Conservation (phyloP, 352 stramenopile species). For the Globisporangium uncinulatum region DNA sequence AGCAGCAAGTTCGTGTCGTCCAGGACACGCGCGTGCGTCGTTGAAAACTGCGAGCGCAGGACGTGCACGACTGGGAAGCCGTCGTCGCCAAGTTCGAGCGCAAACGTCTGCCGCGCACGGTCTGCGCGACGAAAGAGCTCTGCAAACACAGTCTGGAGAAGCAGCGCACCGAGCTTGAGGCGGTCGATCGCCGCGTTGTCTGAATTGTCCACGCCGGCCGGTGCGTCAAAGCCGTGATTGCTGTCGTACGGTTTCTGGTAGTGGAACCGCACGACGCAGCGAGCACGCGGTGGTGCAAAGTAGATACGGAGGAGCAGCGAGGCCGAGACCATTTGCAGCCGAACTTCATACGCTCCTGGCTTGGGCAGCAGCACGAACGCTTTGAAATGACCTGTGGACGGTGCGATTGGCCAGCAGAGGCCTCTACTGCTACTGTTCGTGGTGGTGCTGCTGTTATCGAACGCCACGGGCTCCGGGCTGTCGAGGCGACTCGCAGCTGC, state of each 20-base stretch:
- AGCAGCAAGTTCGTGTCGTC: slow-evolving; percentile 48
- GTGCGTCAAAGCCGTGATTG: slow-evolving; percentile 51
- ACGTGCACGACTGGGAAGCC: slow-evolving; percentile 44
- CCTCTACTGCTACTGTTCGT: background rate
- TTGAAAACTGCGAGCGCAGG: slow-evolving; percentile 45
- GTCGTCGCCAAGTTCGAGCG: slow-evolving; percentile 43
- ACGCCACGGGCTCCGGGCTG: background rate
- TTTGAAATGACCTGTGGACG: slow-evolving; percentile 42
- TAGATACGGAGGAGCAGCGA: slow-evolving; percentile 26
- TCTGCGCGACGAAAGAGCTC: slow-evolving; percentile 46
- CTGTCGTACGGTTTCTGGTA: slow-evolving; percentile 55
- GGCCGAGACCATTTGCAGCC: slow-evolving; percentile 12
- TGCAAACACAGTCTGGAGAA: slow-evolving; percentile 53
- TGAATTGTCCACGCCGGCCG: slow-evolving; percentile 42
- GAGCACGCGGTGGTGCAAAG: slow-evolving; percentile 23
- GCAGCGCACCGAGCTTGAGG: slow-evolving; percentile 46
- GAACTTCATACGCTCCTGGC: slow-evolving; percentile 29
- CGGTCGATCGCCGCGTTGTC: slow-evolving; percentile 40
- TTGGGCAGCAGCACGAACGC: slow-evolving; percentile 51
- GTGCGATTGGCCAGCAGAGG: slow-evolving; percentile 43
- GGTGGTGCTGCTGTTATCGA: background rate
- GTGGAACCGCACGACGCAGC: slow-evolving; percentile 53
- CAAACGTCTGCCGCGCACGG: slow-evolving; percentile 36
- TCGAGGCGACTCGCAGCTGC: background rate
- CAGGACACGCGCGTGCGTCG: slow-evolving; percentile 27